Evolutionary conservation across 2,329 filamentous ascomycete genomes (phyloP).

Genomic region (Aphanocladium album): DNA sequence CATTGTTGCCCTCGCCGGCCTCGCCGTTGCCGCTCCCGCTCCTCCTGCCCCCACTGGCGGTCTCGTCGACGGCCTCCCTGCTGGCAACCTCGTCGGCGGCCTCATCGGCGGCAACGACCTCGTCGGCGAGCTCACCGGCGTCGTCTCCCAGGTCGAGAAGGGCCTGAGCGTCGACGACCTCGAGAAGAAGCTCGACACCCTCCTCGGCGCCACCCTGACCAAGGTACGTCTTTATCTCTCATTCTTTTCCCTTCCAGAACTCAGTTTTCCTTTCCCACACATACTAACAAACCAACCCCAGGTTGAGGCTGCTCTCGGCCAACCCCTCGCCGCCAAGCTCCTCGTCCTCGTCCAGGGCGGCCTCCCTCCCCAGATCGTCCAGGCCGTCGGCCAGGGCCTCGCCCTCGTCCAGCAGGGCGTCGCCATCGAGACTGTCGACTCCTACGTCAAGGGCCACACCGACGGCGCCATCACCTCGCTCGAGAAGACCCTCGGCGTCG

Average conservation of each 20-base stretch:
- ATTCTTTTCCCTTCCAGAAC: no score
- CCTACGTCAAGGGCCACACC: slow-evolving; percentile 19
- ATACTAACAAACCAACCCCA: no score
- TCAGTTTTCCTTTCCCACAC: no score
- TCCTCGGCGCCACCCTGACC: slow-evolving; percentile 16
- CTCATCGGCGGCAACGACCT: slow-evolving; percentile 6
- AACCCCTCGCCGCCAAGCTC: slow-evolving; percentile 20
- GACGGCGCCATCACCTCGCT: slow-evolving; percentile 17
- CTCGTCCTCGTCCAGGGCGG: slow-evolving; percentile 17
- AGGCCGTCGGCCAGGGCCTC: slow-evolving; percentile 21
- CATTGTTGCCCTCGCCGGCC: slow-evolving; percentile 16
- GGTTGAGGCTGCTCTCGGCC: slow-evolving; percentile 18
- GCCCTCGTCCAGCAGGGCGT: slow-evolving; percentile 19
- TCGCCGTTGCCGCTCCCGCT: slow-evolving; percentile 14
- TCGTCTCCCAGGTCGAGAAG: slow-evolving; percentile 16
- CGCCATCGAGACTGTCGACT: slow-evolving; percentile 18
- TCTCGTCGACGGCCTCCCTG: slow-evolving; percentile 9
- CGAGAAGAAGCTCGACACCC: slow-evolving; percentile 17
- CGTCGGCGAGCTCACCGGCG: slow-evolving; percentile 15
- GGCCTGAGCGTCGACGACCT: slow-evolving; percentile 16
- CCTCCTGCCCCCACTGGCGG: neutral
- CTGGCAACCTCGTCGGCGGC: neutral
- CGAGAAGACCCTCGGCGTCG: slow-evolving; percentile 17
- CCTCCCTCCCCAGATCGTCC: slow-evolving; percentile 14
- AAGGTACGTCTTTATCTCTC: slow-evolving; percentile 17